A percentile compares a stretch with the other conserved stretches of the same genome.
Conservation (phyloP, 805 yeast species). For the Candida pseudofarinosa region DNA sequence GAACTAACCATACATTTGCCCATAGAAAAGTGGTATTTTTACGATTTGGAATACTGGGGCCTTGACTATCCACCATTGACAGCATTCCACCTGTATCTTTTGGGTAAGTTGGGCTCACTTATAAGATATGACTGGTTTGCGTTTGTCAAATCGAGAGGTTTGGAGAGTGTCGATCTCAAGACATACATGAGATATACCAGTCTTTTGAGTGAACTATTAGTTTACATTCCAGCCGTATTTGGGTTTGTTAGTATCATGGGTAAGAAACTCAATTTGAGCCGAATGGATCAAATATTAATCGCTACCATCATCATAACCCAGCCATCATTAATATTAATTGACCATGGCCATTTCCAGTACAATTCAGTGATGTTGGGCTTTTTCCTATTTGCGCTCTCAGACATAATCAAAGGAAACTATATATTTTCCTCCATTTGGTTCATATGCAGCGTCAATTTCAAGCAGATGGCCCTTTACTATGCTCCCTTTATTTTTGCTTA, state of each 20-base stretch:
- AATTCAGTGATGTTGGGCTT: constrained; percentile 93
- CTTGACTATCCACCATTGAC: constrained; percentile 96
- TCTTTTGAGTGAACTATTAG: constrained; percentile 63
- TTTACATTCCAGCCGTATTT: constrained; percentile 79
- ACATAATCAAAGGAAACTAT: constrained; percentile 59
- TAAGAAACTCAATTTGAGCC: constrained; percentile 46
- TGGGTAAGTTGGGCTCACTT: constrained; percentile 68
- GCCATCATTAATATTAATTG: constrained; percentile 79
- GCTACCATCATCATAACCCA: constrained; percentile 79
- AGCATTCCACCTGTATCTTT: constrained; percentile 82
- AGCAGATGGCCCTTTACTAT: constrained; percentile 94
- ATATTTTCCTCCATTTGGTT: constrained; percentile 73
- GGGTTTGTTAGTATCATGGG: constrained; percentile 71
- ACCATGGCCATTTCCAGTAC: constrained; percentile 97
- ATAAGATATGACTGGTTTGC: constrained; percentile 74
- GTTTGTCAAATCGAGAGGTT: constrained; percentile 68
- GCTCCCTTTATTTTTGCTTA: constrained; percentile 85
- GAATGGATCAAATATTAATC: constrained; percentile 73
- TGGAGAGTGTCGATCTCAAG: constrained; percentile 63
- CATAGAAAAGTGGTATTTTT: constrained; percentile 77
- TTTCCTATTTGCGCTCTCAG: constrained; percentile 62
- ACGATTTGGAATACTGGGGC: constrained; percentile 92
- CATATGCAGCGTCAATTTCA: constrained; percentile 74
- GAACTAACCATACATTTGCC: constrained; percentile 82
- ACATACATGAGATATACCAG: constrained; percentile 83